Base-by-base conservation (phyloP, 441 rosid species). In the Erodium trifolium region DNA sequence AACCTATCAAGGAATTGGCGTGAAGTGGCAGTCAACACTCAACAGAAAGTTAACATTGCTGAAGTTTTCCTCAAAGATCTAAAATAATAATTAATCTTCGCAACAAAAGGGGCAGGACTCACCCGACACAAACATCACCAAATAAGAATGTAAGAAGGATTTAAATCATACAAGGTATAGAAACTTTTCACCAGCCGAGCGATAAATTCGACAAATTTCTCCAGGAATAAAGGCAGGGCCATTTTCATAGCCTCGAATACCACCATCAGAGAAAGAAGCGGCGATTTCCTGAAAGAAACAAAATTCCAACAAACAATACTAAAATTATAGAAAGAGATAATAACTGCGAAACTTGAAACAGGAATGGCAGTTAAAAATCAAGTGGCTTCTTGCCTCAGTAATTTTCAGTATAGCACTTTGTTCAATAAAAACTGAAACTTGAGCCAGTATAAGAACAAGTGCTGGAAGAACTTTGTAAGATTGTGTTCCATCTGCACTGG, bases 201-300 rank as follows among this genome's bases (percentile, higher is more conserved):
- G 91, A 80, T 86, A 95, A 67, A 86, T 75, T 74, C 87, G 87
- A 78, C 93, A 85, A 71, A 92, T 85, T 82, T 90, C 98, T 75
- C 91, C 97, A 31, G 98, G 98, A 77, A 88, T 86, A 80, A 88
- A 87, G 68, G 91, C 92, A 75, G 94, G 90, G 31, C 93, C 92
- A 70, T 84, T 83, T 75, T 83, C 93, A 75, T 72, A 77, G 73
- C 85, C 81, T 76, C 79, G 86, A 67, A 75, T 79, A 72, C 87
- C 87, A 62, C 90, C 90, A 65, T 88, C 88, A 78, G 95, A 87
- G 78, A 94, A 90, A 76, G 91, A 89, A 77, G 87, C 79, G 71
- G 88, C 87, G 66, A 95, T 83, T 81, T 89, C 99, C 99, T 95
- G 88, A 79, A 65, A 60, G 71, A 71, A 71, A 80, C 65, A 66